These are phyloP conservation scores for Pythium rhizo-oryzae DNA, from an alignment of 352 stramenopile genomes.

Conservation along the genomic window DNA sequence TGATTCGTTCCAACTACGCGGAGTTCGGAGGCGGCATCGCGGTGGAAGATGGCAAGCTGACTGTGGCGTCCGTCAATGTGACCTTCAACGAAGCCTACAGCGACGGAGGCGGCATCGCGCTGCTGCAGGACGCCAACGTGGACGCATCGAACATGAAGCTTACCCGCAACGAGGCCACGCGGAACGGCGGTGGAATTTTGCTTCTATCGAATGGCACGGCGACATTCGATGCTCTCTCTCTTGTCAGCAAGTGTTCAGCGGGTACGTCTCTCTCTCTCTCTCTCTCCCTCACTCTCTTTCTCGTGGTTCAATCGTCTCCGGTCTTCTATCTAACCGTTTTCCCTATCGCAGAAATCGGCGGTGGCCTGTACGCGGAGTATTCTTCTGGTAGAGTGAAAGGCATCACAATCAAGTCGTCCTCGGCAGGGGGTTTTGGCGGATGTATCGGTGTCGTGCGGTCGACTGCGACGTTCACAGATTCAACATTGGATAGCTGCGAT, in stretches of 20 bases:
- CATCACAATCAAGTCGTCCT: not conserved
- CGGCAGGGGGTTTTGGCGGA: conserved; percentile 10
- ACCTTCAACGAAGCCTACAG: conserved; percentile 33
- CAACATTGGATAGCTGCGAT: not conserved
- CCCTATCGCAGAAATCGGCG: conserved; percentile 9
- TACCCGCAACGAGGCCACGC: conserved; percentile 31
- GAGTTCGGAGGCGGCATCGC: conserved; percentile 38
- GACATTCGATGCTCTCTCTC: conserved; percentile 31
- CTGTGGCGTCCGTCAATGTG: conserved; percentile 21
- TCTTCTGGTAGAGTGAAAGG: conserved; percentile 17
- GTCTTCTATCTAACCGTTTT: not conserved
- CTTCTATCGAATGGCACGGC: conserved; percentile 45
- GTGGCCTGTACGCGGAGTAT: conserved; percentile 27
- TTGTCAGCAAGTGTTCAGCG: conserved; percentile 35
- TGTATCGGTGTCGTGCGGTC: conserved; percentile 14
- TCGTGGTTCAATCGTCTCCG: not conserved
- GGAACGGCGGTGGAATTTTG: conserved; percentile 48
- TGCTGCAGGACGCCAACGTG: conserved; percentile 34
- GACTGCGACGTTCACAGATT: not conserved
- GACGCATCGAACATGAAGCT: conserved; percentile 22
- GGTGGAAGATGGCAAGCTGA: conserved; percentile 26
- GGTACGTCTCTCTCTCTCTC: conserved; percentile 24
- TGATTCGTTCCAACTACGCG: conserved; percentile 35
- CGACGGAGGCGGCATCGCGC: conserved; percentile 54
- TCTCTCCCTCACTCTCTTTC: too few species aligned